Evolutionary conservation across 2,329 filamentous ascomycete species (phyloP).

Genomic region (Rugonectria rugulosa): DNA sequence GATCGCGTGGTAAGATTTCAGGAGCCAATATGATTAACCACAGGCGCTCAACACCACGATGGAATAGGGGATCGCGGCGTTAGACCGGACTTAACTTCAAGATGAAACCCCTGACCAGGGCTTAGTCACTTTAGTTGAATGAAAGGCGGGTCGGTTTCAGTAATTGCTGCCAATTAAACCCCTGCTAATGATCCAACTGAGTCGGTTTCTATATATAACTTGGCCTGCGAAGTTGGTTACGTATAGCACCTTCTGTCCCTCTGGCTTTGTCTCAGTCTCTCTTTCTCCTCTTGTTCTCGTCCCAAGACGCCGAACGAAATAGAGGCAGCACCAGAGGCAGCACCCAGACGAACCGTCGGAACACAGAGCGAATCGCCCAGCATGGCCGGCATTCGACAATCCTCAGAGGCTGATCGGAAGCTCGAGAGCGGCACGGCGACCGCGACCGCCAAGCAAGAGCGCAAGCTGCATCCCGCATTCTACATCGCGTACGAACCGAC

Average conservation of each 20-base stretch:
- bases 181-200: not conserved
- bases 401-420: slow-evolving; percentile 14
- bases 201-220: slow-evolving; percentile 2
- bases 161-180: not conserved
- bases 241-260: not conserved
- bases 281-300: not conserved
- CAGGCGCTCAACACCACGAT: not conserved
- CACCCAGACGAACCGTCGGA: not conserved
- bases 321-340: not conserved
- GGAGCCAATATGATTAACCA: not conserved
- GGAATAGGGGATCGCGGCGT: slow-evolving; percentile 2
- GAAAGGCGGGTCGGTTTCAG: slow-evolving; percentile 9
- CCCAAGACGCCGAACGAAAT: not conserved
- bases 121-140: not conserved
- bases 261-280: not conserved
- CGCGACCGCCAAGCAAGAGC: not conserved
- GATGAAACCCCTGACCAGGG: slow-evolving; percentile 5
- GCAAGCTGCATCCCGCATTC: slow-evolving; percentile 11
- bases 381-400: slow-evolving; percentile 11
- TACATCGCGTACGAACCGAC: slow-evolving; percentile 16
- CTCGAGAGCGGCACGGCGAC: slow-evolving; percentile 14
- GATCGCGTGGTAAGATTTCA: too few species aligned
- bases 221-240: slow-evolving; percentile 1
- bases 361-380: not conserved
- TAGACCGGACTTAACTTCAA: slow-evolving; percentile 6